Evolutionary conservation across 78 protist genomes (phyloP).

Genomic region (Dictyostelium intermedium): DNA sequence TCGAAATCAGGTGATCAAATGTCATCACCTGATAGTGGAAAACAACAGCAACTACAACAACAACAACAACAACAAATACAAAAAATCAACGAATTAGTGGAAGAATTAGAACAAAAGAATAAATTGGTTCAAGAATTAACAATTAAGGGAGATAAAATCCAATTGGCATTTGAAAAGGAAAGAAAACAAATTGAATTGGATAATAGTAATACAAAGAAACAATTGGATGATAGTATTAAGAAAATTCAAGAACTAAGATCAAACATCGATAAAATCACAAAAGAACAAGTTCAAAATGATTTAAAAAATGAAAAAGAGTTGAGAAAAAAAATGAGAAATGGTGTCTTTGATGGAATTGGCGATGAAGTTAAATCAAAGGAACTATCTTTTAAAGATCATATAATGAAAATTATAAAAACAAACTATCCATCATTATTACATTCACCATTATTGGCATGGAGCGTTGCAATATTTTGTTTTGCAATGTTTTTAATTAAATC

Average conservation of each 20-base stretch:
- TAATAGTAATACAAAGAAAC: background rate
- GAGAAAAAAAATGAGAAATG: background rate
- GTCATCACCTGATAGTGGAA: background rate
- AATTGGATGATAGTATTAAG: background rate
- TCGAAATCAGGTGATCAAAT: background rate
- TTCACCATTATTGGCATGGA: slow-evolving; percentile 2
- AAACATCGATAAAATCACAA: background rate
- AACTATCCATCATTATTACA: slow-evolving; percentile 4
- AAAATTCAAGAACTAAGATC: background rate
- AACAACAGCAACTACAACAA: background rate
- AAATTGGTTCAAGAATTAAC: background rate
- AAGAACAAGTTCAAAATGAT: background rate
- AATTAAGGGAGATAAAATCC: background rate
- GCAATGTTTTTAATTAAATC: background rate
- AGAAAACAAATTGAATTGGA: background rate
- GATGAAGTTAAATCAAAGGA: background rate
- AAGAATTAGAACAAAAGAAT: background rate
- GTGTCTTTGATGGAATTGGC: background rate
- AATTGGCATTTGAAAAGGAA: background rate
- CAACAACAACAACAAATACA: background rate
- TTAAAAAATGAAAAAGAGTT: background rate
- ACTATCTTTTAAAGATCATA: background rate
- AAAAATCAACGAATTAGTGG: background rate
- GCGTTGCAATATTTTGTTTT: background rate
- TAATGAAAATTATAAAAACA: background rate